Evolutionary conservation across 345 rosid genomes (phyloP), one percentile per base, ranked within the genome.

Genomic region (Arabidopsis arenosa): DNA sequence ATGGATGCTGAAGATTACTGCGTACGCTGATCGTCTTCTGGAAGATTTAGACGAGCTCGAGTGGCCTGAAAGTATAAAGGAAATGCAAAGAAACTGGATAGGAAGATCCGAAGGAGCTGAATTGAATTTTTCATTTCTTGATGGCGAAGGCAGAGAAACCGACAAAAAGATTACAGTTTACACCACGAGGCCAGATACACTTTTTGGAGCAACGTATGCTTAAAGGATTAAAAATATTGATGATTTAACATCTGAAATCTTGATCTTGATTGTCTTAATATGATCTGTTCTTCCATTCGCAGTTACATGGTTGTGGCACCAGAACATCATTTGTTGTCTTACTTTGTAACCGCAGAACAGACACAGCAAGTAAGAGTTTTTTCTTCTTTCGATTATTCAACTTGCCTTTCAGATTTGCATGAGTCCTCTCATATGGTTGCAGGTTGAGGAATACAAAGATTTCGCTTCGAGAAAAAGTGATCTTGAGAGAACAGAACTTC

Each of bases 1-100:
- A 75, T 93, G 98, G 97, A 91, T 91, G 88, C 93, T 93, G 80
- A 93, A 86, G 87, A 93, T 93, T 72, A 93, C 96, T 59, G 97
- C 89, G 3, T 93, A 93, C 62, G 97, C 95, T 73, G 97, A 91
- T 77, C 93, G 92, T 47, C 97, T 91, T 82, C 90, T 90, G 32
- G 88, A 91, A 79, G 98, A 93, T 85, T 76, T 93, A 66, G 94
- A 93, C 64, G 96, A 90, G 9, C 94, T 93, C 18, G 92, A 93
- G 43, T 93, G 97, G 98, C 97, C 97, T 74, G 98, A 93, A 72
- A 91, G 92, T 44, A 57, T 91, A 63, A 91, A 91, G 80, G 97
- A 93, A 74, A 93, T 90, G 97, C 97, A 93, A 72, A 78, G 95
- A 80, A 93, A 93, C 84, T 91, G 97, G 97, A 91, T 91, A 36